Evolutionary conservation across 1,284 basidiomycete species (phyloP), one percentile per base, ranked within the genome.

Genomic region (Xerocomus minutiporus): DNA sequence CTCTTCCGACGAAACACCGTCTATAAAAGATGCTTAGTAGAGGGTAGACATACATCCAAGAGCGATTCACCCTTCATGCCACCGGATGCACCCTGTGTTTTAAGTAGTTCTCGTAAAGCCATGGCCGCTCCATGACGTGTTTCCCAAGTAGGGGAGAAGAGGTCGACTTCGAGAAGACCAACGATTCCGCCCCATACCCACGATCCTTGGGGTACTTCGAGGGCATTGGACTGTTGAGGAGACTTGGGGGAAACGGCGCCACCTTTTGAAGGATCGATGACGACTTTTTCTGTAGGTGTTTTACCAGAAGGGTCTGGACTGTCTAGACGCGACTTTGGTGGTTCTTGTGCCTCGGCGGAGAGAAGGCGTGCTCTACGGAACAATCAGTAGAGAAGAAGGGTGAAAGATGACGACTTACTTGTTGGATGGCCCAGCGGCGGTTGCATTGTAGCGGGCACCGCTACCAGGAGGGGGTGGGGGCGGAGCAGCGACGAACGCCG

Each of bases 121-220:
- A 98, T 83, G 0, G 94, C 91, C 6, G 95, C 91, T 43, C 97
- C 97, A 64, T 99, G 97, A 46, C 97, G 80, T 6, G 89, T 84
- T 70, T 99, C 94, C 97, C 97, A 99, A 7, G 84, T 80, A 0
- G 89, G 81, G 61, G 88, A 92, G 59, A 95, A 90, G 12, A 99
- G 73, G 60, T 93, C 90, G 2, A 93, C 83, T 60, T 90, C 86
- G 7, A 99, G 77, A 4, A 95, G 78, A 59, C 87, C 84, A 8
- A 88, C 83, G 7, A 97, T 79, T 8, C 90, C 88, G 49, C 86
- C 84, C 91, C 96, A 99, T 0, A 95, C 83, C 88, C 93, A 97
- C 49, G 79, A 76, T 1, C 91, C 93, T 13, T 81, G 76, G 53
- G 77, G 73, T 2, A 87, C 88, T 54, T 88, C 83, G 15, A 91